Percentiles rank a stretch among this genome's conserved stretches.
These are phyloP conservation scores for Mercurialis annua DNA, from an alignment of 345 rosid genomes.

Conservation along the genomic window DNA sequence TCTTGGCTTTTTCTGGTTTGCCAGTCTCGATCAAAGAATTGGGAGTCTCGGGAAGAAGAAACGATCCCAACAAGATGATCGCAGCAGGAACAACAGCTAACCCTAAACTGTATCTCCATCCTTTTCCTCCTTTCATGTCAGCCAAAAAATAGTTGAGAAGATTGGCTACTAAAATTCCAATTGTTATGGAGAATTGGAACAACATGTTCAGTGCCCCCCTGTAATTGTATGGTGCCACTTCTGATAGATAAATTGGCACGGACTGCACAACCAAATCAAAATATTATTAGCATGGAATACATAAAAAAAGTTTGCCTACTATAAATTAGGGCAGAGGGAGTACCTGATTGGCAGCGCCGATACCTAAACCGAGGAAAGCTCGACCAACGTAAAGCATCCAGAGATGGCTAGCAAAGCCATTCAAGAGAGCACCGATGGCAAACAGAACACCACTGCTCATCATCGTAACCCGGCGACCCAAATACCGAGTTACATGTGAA, in stretches of 20 bases:
- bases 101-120: conserved; percentile 35
- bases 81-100: conserved; percentile 33
- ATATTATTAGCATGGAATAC: too few relatives aligned
- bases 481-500: conserved; percentile 10
- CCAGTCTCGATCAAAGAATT: conserved; percentile 37
- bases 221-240: conserved; percentile 31
- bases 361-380: conserved; percentile 35
- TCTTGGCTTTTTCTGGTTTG: conserved; percentile 24
- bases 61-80: conserved; percentile 13
- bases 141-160: conserved; percentile 26
- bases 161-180: conserved; percentile 36
- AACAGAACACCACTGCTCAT: conserved; percentile 26
- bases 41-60: conserved; percentile 34
- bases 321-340: too few relatives aligned
- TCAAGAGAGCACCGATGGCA: conserved; percentile 29
- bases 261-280: conserved; percentile 23
- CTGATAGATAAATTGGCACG: conserved; percentile 38
- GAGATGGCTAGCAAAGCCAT: conserved; percentile 23
- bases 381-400: conserved; percentile 37
- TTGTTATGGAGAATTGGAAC: conserved; percentile 32
- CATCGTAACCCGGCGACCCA: conserved; percentile 30
- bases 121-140: conserved; percentile 15
- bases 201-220: conserved; percentile 31
- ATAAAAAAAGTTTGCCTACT: too few relatives aligned
- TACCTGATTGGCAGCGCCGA: conserved; percentile 41